Evolutionary conservation across 768 basidiomycete species (phyloP), one percentile per base, ranked within the genome.

Genomic region (Butyriboletus loyo): DNA sequence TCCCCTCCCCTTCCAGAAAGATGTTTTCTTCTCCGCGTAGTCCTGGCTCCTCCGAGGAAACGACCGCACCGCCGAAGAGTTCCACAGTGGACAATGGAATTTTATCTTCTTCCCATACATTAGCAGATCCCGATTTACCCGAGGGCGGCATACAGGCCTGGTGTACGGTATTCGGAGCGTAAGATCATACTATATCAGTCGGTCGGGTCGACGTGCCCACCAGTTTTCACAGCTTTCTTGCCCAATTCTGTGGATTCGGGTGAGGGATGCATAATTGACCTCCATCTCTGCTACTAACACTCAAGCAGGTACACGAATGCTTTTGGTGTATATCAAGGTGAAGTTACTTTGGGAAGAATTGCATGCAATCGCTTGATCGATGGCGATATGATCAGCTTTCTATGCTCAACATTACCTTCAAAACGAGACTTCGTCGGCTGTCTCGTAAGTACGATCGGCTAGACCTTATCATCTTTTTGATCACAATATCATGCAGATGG

Each of bases 281-380:
- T 4, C 1, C 17, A 21, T 30, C 2, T 24, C 6, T 45, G 5
- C 27, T 25, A 0, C 49, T 53, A 10, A 52, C 25, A 15, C 19
- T 8, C 25, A 11, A 34, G 7, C 19, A 63, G 61, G 13, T 68
- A 69, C 43, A 43, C 45, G 1, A 44, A 1, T 35, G 19, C 66
- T 6, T 67, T 66, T 31, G 66, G 66, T 17, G 67, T 69, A 25
- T 68, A 69, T 50, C 67, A 67, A 53, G 59, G 65, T 63, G 28
- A 1, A 28, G 0, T 36, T 19, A 43, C 15, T 11, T 34, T 24
- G 14, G 36, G 11, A 11, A 25, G 1, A 28, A n/a, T n/a, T n/a
- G 2, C 3, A 7, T 24, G 36, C 14, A 13, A 40, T 25, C 7
- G 7, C 7, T 47, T 34, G 42, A 54, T 40, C 13, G 1, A 1